A percentile compares a stretch with the other conserved stretches of the same genome.
phyloP scores from a whole-genome alignment of 768 basidiomycete genomes.

The Leucosporidium creatinivorum region DNA sequence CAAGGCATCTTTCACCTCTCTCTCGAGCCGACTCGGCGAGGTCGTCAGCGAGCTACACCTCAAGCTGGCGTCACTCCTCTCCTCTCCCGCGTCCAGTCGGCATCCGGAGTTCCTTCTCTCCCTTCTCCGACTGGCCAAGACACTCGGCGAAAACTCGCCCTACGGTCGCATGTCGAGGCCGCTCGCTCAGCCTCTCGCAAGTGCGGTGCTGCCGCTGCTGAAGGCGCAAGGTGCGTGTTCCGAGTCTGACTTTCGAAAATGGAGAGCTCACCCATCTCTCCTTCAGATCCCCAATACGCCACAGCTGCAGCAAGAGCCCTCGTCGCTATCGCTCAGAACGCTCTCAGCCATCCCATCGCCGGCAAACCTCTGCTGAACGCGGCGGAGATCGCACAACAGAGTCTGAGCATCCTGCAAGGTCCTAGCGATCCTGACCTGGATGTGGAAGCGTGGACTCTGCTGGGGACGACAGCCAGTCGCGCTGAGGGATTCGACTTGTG shows the following conservation, averaged over 20 bases:
- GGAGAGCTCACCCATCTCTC: no score
- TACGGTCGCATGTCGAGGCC: conserved; percentile 20
- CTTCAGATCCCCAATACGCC: not conserved
- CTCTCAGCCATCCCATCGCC: not conserved
- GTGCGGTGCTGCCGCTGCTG: not conserved
- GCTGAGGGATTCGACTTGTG: not conserved
- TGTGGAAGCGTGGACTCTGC: not conserved
- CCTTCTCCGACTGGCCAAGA: not conserved
- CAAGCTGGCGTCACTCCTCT: conserved; percentile 2
- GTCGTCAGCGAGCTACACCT: conserved; percentile 20
- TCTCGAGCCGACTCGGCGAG: conserved; percentile 22
- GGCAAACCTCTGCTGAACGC: not conserved
- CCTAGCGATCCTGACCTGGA: not conserved
- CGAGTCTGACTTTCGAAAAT: rapidly evolving
- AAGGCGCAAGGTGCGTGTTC: not conserved
- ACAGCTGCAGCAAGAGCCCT: not conserved
- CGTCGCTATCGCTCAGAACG: conserved; percentile 1
- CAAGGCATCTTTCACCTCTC: conserved; percentile 28
- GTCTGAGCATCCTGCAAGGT: not conserved
- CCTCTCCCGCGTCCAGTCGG: not conserved
- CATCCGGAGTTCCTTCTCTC: not conserved
- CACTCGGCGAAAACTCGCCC: conserved; percentile 13
- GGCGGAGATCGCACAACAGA: not conserved
- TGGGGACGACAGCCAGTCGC: not conserved
- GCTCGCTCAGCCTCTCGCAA: conserved; percentile 1